These are phyloP conservation scores for Lipomyces mesembrius DNA, from an alignment of 805 yeast genomes.

Conservation along the genomic window DNA sequence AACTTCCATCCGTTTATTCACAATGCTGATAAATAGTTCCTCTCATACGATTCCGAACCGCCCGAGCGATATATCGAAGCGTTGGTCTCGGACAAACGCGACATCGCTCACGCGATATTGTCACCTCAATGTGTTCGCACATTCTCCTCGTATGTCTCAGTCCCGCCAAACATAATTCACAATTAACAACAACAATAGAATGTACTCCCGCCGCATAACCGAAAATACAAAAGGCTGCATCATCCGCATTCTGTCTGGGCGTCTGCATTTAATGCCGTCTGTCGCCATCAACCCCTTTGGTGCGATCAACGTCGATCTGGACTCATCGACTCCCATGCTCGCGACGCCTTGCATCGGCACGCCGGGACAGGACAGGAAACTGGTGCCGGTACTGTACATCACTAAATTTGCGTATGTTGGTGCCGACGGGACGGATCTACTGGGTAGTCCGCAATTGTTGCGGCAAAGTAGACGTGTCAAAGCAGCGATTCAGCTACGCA, in stretches of 20 bases:
- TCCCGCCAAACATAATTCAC: neutral
- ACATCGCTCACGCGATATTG: slow-evolving; percentile 15
- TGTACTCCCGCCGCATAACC: slow-evolving; percentile 13
- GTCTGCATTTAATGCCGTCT: slow-evolving; percentile 24
- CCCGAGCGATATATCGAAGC: slow-evolving; percentile 15
- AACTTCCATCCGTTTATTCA: neutral
- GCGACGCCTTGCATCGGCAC: neutral
- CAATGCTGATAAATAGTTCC: slow-evolving; percentile 8
- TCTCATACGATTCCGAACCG: slow-evolving; percentile 13
- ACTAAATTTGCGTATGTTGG: slow-evolving; percentile 17
- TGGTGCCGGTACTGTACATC: slow-evolving; percentile 19
- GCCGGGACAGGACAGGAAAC: neutral
- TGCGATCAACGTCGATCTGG: slow-evolving; percentile 12
- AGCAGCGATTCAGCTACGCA: slow-evolving; percentile 2
- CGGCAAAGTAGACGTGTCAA: slow-evolving; percentile 10
- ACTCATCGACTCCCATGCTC: neutral
- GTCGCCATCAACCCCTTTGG: slow-evolving; percentile 7
- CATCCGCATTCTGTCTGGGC: slow-evolving; percentile 6
- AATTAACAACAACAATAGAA: slow-evolving; percentile 8
- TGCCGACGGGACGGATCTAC: slow-evolving; percentile 19
- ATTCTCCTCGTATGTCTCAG: neutral
- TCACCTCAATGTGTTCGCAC: slow-evolving; percentile 13
- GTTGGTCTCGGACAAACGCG: slow-evolving; percentile 17
- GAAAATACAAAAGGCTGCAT: slow-evolving; percentile 19
- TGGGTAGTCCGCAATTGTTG: slow-evolving; percentile 17